Evolutionary conservation across 805 yeast species (phyloP).

Genomic region (Wickerhamiella cacticola): DNA sequence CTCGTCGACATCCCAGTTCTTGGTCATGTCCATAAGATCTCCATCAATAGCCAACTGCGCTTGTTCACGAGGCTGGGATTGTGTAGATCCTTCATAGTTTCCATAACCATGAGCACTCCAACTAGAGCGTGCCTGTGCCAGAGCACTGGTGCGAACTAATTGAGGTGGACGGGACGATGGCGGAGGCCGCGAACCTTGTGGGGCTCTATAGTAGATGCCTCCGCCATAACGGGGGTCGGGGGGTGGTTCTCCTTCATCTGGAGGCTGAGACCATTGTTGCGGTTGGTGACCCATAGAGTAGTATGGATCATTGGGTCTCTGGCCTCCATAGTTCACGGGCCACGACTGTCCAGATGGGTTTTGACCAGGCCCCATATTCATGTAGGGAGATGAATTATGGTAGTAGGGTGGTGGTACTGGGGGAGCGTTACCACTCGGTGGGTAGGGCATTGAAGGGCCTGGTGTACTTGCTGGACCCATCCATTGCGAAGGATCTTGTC

Average conservation of each 20-base stretch:
- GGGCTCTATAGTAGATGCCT: background rate
- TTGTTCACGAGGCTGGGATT: slow-evolving; percentile 2
- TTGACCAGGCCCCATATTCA: background rate
- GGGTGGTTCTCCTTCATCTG: background rate
- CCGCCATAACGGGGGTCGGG: background rate
- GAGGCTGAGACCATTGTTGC: background rate
- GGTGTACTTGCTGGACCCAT: background rate
- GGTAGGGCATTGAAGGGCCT: background rate
- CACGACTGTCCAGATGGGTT: background rate
- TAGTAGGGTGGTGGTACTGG: slow-evolving; percentile 1
- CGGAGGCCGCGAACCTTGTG: background rate
- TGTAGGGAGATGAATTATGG: background rate
- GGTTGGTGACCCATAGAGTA: slow-evolving; percentile 1
- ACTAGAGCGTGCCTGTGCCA: slow-evolving; percentile 5
- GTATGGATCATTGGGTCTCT: background rate
- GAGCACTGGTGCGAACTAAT: slow-evolving; percentile 10
- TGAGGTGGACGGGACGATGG: slow-evolving; percentile 1
- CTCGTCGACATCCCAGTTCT: slow-evolving; percentile 39
- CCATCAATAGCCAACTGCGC: slow-evolving; percentile 21
- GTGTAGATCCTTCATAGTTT: background rate
- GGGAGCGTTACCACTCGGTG: background rate
- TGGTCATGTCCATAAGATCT: slow-evolving; percentile 28
- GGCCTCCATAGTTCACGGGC: background rate
- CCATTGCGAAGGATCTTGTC: slow-evolving; percentile 1
- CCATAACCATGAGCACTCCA: slow-evolving; percentile 6